Evolutionary conservation across 148 eudicot genomes (phyloP).

Genomic region (Camellia granthamiana): DNA sequence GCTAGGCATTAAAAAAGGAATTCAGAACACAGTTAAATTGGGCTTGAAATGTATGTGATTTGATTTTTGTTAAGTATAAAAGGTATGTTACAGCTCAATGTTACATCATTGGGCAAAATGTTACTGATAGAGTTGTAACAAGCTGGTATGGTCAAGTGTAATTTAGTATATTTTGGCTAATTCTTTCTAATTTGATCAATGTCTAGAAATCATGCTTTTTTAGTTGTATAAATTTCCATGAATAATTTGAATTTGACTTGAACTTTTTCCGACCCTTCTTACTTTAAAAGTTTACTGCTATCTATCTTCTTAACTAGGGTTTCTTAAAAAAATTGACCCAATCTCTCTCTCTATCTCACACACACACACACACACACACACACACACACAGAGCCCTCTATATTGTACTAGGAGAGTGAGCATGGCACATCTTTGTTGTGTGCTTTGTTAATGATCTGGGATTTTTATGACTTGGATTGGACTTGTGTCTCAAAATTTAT

Average conservation of each 20-base stretch:
- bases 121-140: background rate
- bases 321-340: background rate
- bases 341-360: background rate
- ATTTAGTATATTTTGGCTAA: background rate
- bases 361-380: too few relatives aligned
- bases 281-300: background rate
- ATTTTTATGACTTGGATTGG: background rate
- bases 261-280: background rate
- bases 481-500: background rate
- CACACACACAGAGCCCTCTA: background rate
- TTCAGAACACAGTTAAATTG: conserved; percentile 3
- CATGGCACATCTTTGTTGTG: background rate
- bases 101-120: background rate
- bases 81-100: background rate
- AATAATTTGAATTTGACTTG: background rate
- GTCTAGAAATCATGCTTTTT: background rate
- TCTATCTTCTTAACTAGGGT: background rate
- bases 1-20: background rate
- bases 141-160: background rate
- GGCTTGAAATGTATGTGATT: background rate
- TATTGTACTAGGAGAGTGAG: background rate
- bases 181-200: conserved; percentile 3
- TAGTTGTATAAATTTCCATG: background rate
- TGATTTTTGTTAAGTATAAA: background rate
- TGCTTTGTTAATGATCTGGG: background rate